phyloP scores from a whole-genome alignment of 164 flowering plant species.

The Hamamelis virginiana region DNA sequence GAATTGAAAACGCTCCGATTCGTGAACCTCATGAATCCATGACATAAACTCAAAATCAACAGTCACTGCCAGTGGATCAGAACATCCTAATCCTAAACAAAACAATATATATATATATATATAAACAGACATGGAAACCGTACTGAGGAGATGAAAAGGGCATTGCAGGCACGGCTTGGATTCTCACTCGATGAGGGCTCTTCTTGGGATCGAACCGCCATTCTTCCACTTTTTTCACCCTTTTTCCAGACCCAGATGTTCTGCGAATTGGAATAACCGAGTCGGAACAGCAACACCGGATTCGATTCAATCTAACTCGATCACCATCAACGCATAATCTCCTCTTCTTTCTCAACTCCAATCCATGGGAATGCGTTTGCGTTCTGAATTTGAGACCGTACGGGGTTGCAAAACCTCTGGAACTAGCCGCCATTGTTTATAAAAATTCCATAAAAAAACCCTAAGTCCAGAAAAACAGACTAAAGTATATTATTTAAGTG shows the following conservation, averaged over 20 bases:
- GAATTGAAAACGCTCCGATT: too few relatives aligned
- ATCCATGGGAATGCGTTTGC: conserved; percentile 10
- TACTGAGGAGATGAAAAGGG: conserved; percentile 68
- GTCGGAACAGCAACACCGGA: conserved; percentile 48
- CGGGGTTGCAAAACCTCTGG: conserved; percentile 43
- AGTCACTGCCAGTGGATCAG: not conserved
- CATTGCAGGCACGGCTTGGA: conserved; percentile 47
- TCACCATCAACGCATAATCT: conserved; percentile 5
- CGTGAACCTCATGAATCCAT: too few relatives aligned
- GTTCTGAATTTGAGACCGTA: conserved; percentile 30
- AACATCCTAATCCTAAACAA: not conserved
- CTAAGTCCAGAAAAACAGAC: not conserved
- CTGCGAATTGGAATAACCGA: conserved; percentile 38
- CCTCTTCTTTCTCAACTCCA: conserved; percentile 23
- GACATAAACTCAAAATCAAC: not conserved
- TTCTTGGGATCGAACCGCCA: conserved; percentile 45
- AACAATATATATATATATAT: not conserved
- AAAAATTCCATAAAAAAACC: conserved; percentile 30
- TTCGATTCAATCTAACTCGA: conserved; percentile 15
- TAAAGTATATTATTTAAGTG: too few relatives aligned
- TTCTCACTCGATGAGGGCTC: conserved; percentile 30
- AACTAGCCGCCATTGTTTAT: conserved; percentile 44
- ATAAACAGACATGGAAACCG: not conserved
- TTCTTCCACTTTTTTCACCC: conserved; percentile 44
- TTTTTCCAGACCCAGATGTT: conserved; percentile 23